Conservation (phyloP, 176 grass and related monocot species). For the Oryza glumipatula region DNA sequence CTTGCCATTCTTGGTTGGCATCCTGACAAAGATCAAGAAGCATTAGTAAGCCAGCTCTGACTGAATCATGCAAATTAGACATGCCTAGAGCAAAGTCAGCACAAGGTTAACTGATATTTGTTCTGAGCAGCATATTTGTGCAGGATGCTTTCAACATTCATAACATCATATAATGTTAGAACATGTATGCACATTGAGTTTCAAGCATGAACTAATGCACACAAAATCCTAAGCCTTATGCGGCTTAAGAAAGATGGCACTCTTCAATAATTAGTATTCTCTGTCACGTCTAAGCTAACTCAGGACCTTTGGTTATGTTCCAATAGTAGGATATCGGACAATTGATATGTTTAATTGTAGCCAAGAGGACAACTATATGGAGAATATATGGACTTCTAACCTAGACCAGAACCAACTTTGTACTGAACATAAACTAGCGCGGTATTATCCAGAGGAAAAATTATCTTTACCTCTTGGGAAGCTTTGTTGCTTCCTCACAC, state of each 20-base stretch:
- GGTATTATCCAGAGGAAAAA: not conserved
- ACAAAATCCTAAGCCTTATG: not conserved
- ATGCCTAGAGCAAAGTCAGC: not conserved
- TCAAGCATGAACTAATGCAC: not conserved
- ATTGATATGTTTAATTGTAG: not conserved
- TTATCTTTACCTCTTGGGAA: slow-evolving; percentile 82
- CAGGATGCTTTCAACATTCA: slow-evolving; percentile 5
- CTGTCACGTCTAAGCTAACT: not conserved
- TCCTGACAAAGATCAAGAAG: slow-evolving; percentile 61
- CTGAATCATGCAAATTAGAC: slow-evolving; percentile 17
- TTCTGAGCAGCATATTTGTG: not conserved
- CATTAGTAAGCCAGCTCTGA: slow-evolving; percentile 25
- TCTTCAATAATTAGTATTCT: not conserved
- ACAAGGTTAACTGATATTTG: slow-evolving; percentile 16
- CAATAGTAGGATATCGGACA: not conserved
- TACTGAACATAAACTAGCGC: slow-evolving; percentile 11
- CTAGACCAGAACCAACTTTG: slow-evolving; percentile 10
- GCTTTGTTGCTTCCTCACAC: slow-evolving; percentile 98
- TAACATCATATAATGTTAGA: not conserved
- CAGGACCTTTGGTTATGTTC: not conserved
- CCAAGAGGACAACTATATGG: not conserved
- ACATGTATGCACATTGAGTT: slow-evolving; percentile 1
- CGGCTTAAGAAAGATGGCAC: not conserved
- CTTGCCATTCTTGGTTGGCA: slow-evolving; percentile 78
- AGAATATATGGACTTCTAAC: not conserved